Evolutionary conservation across 2,329 filamentous ascomycete species (phyloP), one percentile per base, ranked within the genome.

Genomic region (Diaporthe vaccinii): DNA sequence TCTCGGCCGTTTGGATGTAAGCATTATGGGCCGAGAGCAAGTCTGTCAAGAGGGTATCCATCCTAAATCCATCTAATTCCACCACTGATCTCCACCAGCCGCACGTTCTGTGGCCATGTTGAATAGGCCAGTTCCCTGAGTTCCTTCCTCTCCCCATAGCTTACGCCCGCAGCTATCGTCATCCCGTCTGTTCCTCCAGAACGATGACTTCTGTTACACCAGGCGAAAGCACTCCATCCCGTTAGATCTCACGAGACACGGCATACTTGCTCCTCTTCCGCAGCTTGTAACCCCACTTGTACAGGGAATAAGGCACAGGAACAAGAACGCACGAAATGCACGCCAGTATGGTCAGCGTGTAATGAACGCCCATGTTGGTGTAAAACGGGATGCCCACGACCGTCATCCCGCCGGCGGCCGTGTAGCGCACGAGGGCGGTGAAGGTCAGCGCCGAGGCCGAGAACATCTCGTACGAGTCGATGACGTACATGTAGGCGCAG

Each of bases 401-500:
- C 1, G 82, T 82, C 81, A 84, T 83, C 0, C 82, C 82, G 8
- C 82, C 81, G 0, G 82, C 82, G 0, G 79, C 77, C 2, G 82
- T 41, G 5, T 84, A 84, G n/a, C 82, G 68, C 0, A 79, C 79
- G 57, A 84, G 59, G 0, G 82, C 76, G 4, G 83, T 80, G 6
- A 83, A 83, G 0, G 82, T 82, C 0, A 83, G 78, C 0, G 82
- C 82, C 9, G 81, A 83, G 0, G 82, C 82, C 0, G 82, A 81
- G 72, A 81, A 83, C 0, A 79, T 80, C 78, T 83, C 79, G 44
- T 84, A 84, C 1, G 80, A 80, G 69, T 84, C 82, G 3, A 84
- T 84, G 73, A 84, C 82, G 57, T 84, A 84, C 82, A 83, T 83
- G 72, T 84, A 84, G 0, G 79, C 79, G 25, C 80, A 81, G 25